Evolutionary conservation across 1,284 basidiomycete genomes (phyloP).

Genomic region (Tranzscheliella williamsii): DNA sequence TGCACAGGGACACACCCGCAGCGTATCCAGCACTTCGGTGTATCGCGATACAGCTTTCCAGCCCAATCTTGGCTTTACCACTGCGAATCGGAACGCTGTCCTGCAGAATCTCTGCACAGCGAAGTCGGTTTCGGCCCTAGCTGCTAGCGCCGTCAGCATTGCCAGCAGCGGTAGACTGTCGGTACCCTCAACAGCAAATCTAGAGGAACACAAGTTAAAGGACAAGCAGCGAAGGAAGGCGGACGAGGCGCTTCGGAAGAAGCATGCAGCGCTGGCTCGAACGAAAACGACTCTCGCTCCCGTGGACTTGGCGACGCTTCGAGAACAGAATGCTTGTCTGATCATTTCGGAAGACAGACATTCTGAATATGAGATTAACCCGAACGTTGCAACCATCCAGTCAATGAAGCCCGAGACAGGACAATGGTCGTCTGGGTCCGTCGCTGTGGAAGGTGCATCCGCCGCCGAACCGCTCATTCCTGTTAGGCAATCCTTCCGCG

Average conservation of each 20-base stretch:
- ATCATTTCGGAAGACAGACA: constrained; percentile 11
- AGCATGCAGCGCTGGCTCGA: too few species aligned
- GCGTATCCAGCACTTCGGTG: not conserved
- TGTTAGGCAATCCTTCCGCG: constrained; percentile 19
- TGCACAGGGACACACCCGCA: not conserved
- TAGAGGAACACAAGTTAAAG: constrained; percentile 1
- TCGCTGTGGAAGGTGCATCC: not conserved
- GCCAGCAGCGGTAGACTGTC: constrained; percentile 14
- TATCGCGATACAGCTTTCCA: constrained; percentile 5
- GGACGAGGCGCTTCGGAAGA: not conserved
- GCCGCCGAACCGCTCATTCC: not conserved
- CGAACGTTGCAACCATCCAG: constrained; percentile 15
- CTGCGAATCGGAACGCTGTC: constrained; percentile 24
- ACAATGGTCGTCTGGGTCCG: constrained; percentile 13
- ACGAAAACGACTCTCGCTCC: too few species aligned
- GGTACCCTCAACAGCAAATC: constrained; percentile 6
- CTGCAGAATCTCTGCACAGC: constrained; percentile 28
- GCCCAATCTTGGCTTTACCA: constrained; percentile 36
- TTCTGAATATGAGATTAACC: constrained; percentile 14
- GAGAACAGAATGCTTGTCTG: too few species aligned
- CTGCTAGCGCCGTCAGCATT: constrained; percentile 21
- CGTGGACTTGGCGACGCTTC: too few species aligned
- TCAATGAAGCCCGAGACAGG: constrained; percentile 30
- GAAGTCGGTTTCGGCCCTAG: constrained; percentile 17
- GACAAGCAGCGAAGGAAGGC: constrained; percentile 1